Evolutionary conservation across 2,329 filamentous ascomycete species (phyloP).

Genomic region (Arachnomyces sp.): DNA sequence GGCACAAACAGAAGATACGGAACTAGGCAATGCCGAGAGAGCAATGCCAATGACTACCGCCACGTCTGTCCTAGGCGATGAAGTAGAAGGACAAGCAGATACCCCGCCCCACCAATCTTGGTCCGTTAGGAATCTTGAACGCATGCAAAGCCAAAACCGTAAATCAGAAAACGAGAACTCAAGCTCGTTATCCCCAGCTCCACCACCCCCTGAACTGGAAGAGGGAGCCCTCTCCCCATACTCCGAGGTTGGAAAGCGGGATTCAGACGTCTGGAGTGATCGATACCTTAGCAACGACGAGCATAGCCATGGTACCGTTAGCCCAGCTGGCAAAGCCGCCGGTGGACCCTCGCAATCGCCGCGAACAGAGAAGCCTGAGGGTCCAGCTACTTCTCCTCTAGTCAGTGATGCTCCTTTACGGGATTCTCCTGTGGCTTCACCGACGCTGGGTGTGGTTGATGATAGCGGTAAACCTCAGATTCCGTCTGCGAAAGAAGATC

Average conservation of each 20-base stretch:
- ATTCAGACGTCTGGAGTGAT: slow-evolving; percentile 59
- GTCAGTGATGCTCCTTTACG: too few relatives aligned
- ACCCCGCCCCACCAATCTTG: slow-evolving; percentile 16
- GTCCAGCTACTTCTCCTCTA: too few relatives aligned
- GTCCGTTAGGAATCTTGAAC: slow-evolving; percentile 5
- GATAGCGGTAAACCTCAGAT: too few relatives aligned
- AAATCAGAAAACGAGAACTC: not conserved
- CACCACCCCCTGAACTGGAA: not conserved
- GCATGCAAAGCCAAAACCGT: not conserved
- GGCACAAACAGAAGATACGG: slow-evolving; percentile 58
- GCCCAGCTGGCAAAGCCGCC: slow-evolving; percentile 18
- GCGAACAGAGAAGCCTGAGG: not conserved
- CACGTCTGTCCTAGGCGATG: slow-evolving; percentile 56
- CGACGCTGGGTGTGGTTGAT: too few relatives aligned
- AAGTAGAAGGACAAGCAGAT: slow-evolving; percentile 48
- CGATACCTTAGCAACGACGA: slow-evolving; percentile 48
- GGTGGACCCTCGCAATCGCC: not conserved
- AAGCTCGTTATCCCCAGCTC: not conserved
- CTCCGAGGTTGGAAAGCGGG: slow-evolving; percentile 19
- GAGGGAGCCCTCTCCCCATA: slow-evolving; percentile 14
- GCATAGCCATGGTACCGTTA: slow-evolving; percentile 35
- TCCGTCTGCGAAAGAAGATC: too few relatives aligned
- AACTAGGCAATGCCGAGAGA: slow-evolving; percentile 59
- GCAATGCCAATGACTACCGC: slow-evolving; percentile 52
- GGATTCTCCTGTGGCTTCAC: too few relatives aligned